Base-by-base conservation (phyloP, 139 green algal species). In the Choricystis sp. region DNA sequence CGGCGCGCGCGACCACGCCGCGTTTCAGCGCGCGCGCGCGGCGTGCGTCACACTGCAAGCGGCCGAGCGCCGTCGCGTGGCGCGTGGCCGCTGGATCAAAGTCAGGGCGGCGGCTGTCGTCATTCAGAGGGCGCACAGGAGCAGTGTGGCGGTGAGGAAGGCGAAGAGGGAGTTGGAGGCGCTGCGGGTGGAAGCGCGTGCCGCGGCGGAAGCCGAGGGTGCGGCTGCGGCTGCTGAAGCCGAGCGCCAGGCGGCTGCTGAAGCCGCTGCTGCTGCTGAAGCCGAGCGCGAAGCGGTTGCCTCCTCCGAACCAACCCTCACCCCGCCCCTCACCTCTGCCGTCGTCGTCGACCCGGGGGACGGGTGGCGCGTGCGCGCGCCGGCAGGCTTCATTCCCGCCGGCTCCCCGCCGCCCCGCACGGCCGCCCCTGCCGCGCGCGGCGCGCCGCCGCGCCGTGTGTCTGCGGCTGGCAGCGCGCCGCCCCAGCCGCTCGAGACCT, bases 401-500 rank as follows among this genome's bases (percentile, higher is more conserved):
- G n/a, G n/a, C n/a, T n/a, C n/a, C n/a, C n/a, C n/a, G n/a, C n/a
- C n/a, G n/a, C n/a, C n/a, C n/a, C n/a, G n/a, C n/a, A n/a, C n/a
- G n/a, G n/a, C n/a, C n/a, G n/a, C n/a, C n/a, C n/a, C n/a, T n/a
- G n/a, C n/a, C n/a, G n/a, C n/a, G n/a, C n/a, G n/a, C n/a, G n/a
- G n/a, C n/a, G n/a, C n/a, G n/a, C n/a, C n/a, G n/a, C n/a, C n/a
- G n/a, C n/a, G n/a, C n/a, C n/a, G n/a, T n/a, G n/a, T n/a, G n/a
- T n/a, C n/a, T n/a, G n/a, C n/a, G n/a, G n/a, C n/a, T n/a, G n/a
- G n/a, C n/a, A n/a, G n/a, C n/a, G n/a, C n/a, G n/a, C n/a, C n/a
- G n/a, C n/a, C n/a, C 9, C 62, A 96, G 31, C 66, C 78, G 19
- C 64, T 94, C 61, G 75, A 86, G 14, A 78, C 88, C 22, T 95